Base-by-base conservation (phyloP, 2,329 filamentous ascomycete species). In the Cercospora beticola region DNA sequence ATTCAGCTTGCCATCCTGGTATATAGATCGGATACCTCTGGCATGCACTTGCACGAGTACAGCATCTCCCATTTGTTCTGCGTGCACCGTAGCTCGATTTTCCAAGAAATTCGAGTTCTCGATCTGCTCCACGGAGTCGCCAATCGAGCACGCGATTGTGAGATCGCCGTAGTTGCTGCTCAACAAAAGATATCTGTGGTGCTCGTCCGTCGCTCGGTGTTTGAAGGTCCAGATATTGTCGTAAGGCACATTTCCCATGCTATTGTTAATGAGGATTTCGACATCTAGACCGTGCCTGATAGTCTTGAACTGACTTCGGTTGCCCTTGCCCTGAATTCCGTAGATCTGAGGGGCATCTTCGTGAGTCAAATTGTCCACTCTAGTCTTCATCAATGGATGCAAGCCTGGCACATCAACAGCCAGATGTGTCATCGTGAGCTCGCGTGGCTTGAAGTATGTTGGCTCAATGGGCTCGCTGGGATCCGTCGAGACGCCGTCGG, bases 291-390 rank as follows among this genome's bases (percentile, higher is more conserved):
- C 95, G 79, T 99, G 94, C 78, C 95, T 95, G 65, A 98, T 86
- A 58, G 91, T 97, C 73, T 94, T 88, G 82, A 99, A 97, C 6
- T 91, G 90, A 79, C 94, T 97, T 71, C 92, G 87, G 56, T 94
- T 92, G 9, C 94, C 93, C 68, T 91, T 92, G 9, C 96, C 95
- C 77, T 92, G 96, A 49, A 97, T 88, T 0, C 93, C 90, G 80
- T 97, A 99, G 26, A 99, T 97, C 77, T 99, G 96, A 12, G 95
- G 95, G 5, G 94, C 94, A 78, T 98, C 95, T 72, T 98, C 95
- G 57, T 92, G 89, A 0, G 92, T 93, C 31, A 97, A 83, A 74
- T 99, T 98, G 58, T 92, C 92, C 28, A 99, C 89, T 79, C 97
- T 94, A 82, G 92, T 94, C 77, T 94, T 93, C 78, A 97, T 87